Evolutionary conservation across 2,329 filamentous ascomycete genomes (phyloP).

Genomic region (Byssothecium circinans): DNA sequence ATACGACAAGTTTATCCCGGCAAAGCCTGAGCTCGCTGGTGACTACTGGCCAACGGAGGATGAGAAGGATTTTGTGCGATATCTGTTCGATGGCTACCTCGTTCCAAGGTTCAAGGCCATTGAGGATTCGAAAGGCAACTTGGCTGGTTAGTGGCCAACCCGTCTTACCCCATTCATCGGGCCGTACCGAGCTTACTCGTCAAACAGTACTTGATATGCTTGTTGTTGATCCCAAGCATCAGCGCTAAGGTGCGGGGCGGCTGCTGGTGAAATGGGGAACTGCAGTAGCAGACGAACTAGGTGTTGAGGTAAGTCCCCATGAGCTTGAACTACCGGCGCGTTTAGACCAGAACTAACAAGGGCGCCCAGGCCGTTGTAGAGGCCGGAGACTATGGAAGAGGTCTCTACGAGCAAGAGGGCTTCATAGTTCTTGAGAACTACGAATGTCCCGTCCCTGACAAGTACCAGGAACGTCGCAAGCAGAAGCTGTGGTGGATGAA

Average conservation of each 20-base stretch:
- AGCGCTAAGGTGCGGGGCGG: constrained; percentile 38
- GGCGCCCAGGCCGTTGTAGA: neutral
- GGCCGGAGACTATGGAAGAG: neutral
- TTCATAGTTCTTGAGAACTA: neutral
- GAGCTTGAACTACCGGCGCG: neutral
- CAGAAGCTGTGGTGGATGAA: constrained; percentile 1
- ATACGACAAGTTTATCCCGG: constrained; percentile 7
- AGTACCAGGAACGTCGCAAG: neutral
- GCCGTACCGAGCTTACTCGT: neutral
- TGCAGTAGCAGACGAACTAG: constrained; percentile 33
- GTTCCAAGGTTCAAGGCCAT: constrained; percentile 7
- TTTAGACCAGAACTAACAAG: neutral
- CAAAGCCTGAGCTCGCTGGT: constrained; percentile 1
- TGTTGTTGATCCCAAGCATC: constrained; percentile 33
- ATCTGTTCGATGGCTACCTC: constrained; percentile 5
- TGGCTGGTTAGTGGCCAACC: constrained; percentile 6
- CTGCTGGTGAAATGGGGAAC: constrained; percentile 37
- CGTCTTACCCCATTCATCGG: neutral
- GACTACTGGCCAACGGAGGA: constrained; percentile 11
- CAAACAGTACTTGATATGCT: constrained; percentile 21
- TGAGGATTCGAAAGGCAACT: constrained; percentile 3
- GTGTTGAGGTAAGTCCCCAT: constrained; percentile 2
- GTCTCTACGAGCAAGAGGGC: neutral
- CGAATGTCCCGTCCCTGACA: neutral
- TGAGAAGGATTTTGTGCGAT: constrained; percentile 8